Conservation (phyloP, 2,329 filamentous ascomycete species). For the Fusarium dlaminii region DNA sequence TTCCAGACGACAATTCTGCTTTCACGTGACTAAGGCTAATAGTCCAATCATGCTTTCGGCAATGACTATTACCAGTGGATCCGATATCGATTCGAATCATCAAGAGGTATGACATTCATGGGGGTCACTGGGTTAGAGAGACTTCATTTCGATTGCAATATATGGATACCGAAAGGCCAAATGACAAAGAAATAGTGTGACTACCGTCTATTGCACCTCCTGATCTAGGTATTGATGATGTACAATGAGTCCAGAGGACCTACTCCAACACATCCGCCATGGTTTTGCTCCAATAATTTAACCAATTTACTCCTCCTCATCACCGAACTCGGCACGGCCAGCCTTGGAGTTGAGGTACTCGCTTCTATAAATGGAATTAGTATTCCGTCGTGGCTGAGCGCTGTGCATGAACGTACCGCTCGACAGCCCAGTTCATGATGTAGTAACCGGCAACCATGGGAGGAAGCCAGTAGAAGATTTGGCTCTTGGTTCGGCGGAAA, state of each 20-base stretch:
- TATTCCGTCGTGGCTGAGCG: not conserved
- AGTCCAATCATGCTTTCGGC: conserved; percentile 34
- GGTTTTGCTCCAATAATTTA: conserved; percentile 18
- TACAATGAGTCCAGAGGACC: conserved; percentile 50
- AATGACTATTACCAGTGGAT: conserved; percentile 40
- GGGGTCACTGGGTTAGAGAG: not conserved
- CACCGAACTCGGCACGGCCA: conserved; percentile 67
- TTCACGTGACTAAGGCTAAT: conserved; percentile 19
- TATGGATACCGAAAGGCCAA: not conserved
- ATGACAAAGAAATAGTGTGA: conserved; percentile 39
- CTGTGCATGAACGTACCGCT: conserved; percentile 71
- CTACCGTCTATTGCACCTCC: conserved; percentile 50
- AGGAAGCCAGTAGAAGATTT: conserved; percentile 90
- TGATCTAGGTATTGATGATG: conserved; percentile 53
- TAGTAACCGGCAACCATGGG: conserved; percentile 83
- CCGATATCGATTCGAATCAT: not conserved
- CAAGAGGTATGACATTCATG: not conserved
- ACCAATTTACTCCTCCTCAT: conserved; percentile 55
- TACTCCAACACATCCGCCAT: conserved; percentile 42
- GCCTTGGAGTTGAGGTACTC: conserved; percentile 84
- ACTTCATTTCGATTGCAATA: not conserved
- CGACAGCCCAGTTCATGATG: conserved; percentile 87
- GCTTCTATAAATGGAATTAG: conserved; percentile 64
- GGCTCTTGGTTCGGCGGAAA: conserved; percentile 84
- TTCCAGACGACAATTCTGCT: conserved; percentile 16